Base-by-base conservation (phyloP, 1,284 basidiomycete genomes). In the Somion occarium region DNA sequence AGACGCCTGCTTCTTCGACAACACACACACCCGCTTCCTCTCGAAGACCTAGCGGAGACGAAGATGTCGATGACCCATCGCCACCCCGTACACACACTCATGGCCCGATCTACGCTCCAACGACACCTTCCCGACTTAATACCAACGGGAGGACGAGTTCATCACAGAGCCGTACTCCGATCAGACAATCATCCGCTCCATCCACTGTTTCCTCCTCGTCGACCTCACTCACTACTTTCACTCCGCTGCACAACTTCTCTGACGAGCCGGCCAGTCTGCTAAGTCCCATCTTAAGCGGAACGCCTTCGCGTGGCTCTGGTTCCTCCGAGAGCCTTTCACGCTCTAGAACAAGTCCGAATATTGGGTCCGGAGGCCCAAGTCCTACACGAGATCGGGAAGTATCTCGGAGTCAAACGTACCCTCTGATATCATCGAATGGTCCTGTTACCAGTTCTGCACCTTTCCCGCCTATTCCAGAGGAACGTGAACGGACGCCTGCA, bases 251-350 rank as follows among this genome's bases (percentile, higher is more conserved):
- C 20, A 55, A 47, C 19, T 69, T 83, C 48, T 72, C 78, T 5
- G 83, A 85, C 23, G 83, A 85, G 56, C 73, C 83, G 1, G 58
- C 67, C 11, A 73, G 65, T 41, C 69, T 82, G n/a, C 70, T 86
- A 24, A 79, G 73, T 53, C 81, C 79, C 0, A 64, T 82, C 23
- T 59, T 78, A 4, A 64, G 73, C 18, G 57, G 63, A n/a, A 58
- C 63, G 19, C 70, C 71, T n/a, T 58, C 50, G 23, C 58, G 13
- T 46, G 19, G 23, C n/a, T n/a, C n/a, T n/a, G n/a, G n/a, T 51
- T 46, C 48, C 52, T 24, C 46, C 53, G 15, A 44, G 38, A 45
- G 15, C 48, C 50, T 7, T 24, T 34, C 13, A 39, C 25, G 47
- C n/a, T 53, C 56, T 37, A 53, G 48, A 54, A 44, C 56, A 3